Percentiles rank a stretch among this genome's conserved stretches.
These are phyloP conservation scores for Venturia asperata DNA, from an alignment of 2,329 filamentous ascomycete species.

Conservation along the genomic window DNA sequence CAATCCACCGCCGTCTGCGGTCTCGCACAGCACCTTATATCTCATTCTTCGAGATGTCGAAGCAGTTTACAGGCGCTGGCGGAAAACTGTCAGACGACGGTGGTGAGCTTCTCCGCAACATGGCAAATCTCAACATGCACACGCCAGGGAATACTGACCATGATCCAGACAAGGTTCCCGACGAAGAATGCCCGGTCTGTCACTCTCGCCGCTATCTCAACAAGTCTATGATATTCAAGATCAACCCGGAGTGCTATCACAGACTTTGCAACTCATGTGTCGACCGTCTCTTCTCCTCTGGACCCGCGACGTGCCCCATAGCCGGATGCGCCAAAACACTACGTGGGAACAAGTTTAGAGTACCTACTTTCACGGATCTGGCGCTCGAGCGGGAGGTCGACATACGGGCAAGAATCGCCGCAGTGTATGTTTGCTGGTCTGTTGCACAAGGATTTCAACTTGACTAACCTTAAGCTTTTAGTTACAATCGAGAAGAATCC, in stretches of 20 bases:
- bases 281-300: constrained; percentile 84
- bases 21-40: not conserved
- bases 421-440: constrained; percentile 3
- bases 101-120: constrained; percentile 12
- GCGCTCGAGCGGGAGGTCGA: constrained; percentile 88
- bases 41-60: not conserved
- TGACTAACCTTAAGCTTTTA: constrained; percentile 28
- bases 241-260: constrained; percentile 98
- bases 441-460: constrained; percentile 14
- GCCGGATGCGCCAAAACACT: constrained; percentile 82
- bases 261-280: constrained; percentile 97
- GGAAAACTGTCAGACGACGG: constrained; percentile 6
- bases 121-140: constrained; percentile 14
- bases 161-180: constrained; percentile 16
- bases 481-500: constrained; percentile 83
- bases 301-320: constrained; percentile 86
- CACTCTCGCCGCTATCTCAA: constrained; percentile 95
- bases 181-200: constrained; percentile 71
- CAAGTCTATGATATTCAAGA: constrained; percentile 85
- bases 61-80: not conserved
- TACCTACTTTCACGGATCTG: constrained; percentile 85
- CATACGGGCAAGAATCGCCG: constrained; percentile 69
- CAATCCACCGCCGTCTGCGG: not conserved
- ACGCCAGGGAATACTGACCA: constrained; percentile 10
- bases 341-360: constrained; percentile 74